Percentiles rank a stretch among this genome's conserved stretches.
Evolutionary conservation across 2,329 filamentous ascomycete species (phyloP).

Genomic region (Diaporthe aspalathi): DNA sequence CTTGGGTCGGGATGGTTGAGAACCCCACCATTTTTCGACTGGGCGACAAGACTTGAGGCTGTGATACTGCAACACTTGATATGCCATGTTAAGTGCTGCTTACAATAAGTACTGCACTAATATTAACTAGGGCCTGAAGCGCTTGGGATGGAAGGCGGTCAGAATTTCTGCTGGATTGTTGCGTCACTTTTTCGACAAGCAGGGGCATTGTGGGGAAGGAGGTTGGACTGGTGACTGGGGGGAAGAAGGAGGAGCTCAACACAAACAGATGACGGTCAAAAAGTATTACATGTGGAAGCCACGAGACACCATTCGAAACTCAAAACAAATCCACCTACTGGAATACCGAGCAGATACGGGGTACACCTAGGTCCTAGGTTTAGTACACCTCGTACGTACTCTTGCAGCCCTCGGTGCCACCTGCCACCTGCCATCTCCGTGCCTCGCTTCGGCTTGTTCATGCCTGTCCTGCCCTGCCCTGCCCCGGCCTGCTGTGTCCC

Average conservation of each 20-base stretch:
- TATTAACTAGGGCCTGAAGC: fast-evolving
- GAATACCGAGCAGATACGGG: too few relatives aligned
- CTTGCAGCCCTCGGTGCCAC: neutral
- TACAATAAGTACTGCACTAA: neutral
- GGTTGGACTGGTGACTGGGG: neutral
- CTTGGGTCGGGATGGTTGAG: constrained; percentile 29
- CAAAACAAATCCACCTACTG: neutral
- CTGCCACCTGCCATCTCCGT: neutral
- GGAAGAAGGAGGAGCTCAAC: constrained; percentile 21
- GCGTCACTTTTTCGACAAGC: constrained; percentile 34
- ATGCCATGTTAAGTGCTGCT: fast-evolving
- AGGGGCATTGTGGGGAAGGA: neutral
- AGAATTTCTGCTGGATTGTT: constrained; percentile 31
- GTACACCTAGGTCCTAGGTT: too few relatives aligned
- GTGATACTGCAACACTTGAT: neutral
- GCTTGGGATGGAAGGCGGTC: constrained; percentile 30
- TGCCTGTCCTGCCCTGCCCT: constrained; percentile 8
- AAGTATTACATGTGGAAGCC: constrained; percentile 22
- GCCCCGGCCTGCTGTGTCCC: neutral
- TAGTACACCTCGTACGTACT: too few relatives aligned
- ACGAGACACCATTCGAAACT: constrained; percentile 23
- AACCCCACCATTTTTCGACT: neutral
- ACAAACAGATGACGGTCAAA: neutral
- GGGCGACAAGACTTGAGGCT: too few relatives aligned
- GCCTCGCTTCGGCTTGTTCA: constrained; percentile 10